phyloP scores from a whole-genome alignment of 2,329 filamentous ascomycete genomes.

The Verruconis gallopava region DNA sequence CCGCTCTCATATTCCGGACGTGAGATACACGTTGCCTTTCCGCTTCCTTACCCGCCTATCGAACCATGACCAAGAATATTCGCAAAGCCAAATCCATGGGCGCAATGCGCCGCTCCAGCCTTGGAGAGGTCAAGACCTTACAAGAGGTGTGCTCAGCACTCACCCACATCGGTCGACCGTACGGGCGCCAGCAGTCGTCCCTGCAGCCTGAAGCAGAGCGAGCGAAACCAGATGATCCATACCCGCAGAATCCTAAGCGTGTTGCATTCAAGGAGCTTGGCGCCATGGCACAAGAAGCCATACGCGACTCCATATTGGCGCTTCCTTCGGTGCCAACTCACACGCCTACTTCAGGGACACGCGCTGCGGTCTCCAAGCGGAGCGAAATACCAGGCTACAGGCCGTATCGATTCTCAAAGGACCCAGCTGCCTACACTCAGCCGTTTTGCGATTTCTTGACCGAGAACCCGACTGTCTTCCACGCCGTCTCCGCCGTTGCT shows the following conservation, averaged over 20 bases:
- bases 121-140: neutral
- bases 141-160: neutral
- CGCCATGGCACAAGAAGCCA: neutral
- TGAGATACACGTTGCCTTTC: too few species aligned
- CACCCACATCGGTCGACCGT: neutral
- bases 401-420: slow-evolving; percentile 1
- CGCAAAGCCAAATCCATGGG: slow-evolving; percentile 8
- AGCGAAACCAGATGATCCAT: neutral
- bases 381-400: slow-evolving; percentile 1
- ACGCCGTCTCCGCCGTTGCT: slow-evolving; percentile 70
- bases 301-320: slow-evolving; percentile 2
- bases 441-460: slow-evolving; percentile 82
- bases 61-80: slow-evolving; percentile 8
- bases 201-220: neutral
- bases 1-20: too few species aligned
- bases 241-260: slow-evolving; percentile 3
- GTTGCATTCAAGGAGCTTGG: slow-evolving; percentile 3
- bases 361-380: neutral
- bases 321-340: slow-evolving; percentile 7
- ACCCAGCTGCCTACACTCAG: slow-evolving; percentile 46
- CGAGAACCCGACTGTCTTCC: slow-evolving; percentile 85
- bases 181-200: neutral
- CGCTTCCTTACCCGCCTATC: too few species aligned
- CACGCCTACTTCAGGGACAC: neutral
- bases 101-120: neutral